Evolutionary conservation across 2,329 filamentous ascomycete genomes (phyloP).

Genomic region (Setomelanomma holmii): DNA sequence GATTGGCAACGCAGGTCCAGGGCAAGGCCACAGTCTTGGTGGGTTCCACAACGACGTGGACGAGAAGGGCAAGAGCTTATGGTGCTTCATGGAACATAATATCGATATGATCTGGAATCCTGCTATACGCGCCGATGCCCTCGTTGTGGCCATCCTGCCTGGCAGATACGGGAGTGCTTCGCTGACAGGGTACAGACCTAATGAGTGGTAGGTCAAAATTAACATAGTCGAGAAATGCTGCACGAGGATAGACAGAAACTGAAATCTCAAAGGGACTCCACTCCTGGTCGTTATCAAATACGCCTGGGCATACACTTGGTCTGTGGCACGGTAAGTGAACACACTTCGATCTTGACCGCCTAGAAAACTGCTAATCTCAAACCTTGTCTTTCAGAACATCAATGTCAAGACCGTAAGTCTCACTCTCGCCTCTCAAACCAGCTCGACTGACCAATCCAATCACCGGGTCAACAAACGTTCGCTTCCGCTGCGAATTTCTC

Average conservation of each 20-base stretch:
- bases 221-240: too few species aligned
- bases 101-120: neutral
- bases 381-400: too few species aligned
- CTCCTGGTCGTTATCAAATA: neutral
- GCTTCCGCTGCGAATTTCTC: neutral
- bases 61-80: neutral
- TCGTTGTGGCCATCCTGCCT: neutral
- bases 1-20: conserved; percentile 2
- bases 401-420: conserved; percentile 7
- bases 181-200: neutral
- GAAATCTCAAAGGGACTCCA: neutral
- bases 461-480: conserved; percentile 1
- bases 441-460: neutral
- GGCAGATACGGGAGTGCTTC: neutral
- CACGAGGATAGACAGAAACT: neutral
- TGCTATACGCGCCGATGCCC: neutral
- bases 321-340: too few species aligned
- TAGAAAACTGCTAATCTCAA: too few species aligned
- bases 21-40: conserved; percentile 3
- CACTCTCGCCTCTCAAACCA: neutral
- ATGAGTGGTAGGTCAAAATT: neutral
- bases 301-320: neutral
- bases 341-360: too few species aligned
- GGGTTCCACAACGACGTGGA: neutral
- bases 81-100: neutral